Evolutionary conservation across 805 yeast genomes (phyloP), one percentile per base, ranked within the genome.

Genomic region (Candida ulmi): DNA sequence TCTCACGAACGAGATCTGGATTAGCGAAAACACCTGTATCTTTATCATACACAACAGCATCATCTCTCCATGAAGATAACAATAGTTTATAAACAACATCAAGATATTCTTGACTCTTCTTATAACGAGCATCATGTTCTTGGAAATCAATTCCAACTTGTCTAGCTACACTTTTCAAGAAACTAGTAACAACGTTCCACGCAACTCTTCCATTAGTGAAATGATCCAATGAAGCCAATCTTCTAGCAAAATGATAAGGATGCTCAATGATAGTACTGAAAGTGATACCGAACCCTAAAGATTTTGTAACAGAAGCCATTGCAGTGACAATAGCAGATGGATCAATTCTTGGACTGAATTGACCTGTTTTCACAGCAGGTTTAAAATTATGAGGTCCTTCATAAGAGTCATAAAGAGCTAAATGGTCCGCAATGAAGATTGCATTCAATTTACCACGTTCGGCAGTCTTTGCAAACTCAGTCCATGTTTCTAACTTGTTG

Each of bases 141-240:
- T 66, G 62, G 16, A 63, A 57, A 23, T 57, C 61, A 8, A 60
- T 61, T 33, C 64, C 61, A 23, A 61, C 44, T 40, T 64, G 62
- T 42, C 61, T 47, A 5, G 68, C 63, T n/a, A 67, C 66, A 44
- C 62, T 52, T 33, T 65, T 65, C 38, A 65, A 49, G 37, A 65
- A 64, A 5, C 68, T 60, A 21, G 66, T 56, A 11, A 67, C 72
- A 11, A 67, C 58, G 41, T 66, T 67, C 72, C 72, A 66, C n/a
- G 69, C 72, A 37, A 67, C 43, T 41, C 72, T 50, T n/a, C 72
- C 72, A 18, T 54, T 49, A 11, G 66, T 61, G 38, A 66, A 54
- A 45, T 66, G 70, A 42, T 66, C 71, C 27, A 66, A 52, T 2
- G 69, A 61, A 5, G 69, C 65, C 29, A 66, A 44, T 38, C 71